A percentile compares a stretch with the other conserved stretches of the same genome.
Conservation (phyloP, 768 basidiomycete genomes). For the Podaxis rugospora region DNA sequence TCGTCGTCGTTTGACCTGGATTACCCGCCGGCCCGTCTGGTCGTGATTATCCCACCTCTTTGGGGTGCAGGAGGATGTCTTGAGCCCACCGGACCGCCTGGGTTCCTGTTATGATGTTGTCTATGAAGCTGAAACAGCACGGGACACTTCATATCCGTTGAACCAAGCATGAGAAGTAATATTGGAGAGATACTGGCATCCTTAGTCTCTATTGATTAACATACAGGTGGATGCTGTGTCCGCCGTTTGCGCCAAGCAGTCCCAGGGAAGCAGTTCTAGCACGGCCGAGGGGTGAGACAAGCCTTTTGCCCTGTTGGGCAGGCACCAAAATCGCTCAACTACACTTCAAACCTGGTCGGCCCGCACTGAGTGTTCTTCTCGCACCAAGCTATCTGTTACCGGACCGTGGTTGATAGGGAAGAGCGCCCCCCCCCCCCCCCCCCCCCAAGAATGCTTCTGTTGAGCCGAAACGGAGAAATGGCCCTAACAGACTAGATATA, state of each 20-base stretch:
- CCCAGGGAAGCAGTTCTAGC: no score
- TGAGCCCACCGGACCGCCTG: neutral
- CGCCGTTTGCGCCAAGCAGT: no score
- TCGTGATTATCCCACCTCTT: neutral
- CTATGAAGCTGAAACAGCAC: no score
- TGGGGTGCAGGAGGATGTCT: neutral
- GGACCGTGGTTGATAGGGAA: constrained; percentile 8
- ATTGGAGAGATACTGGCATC: no score
- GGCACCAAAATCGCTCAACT: neutral
- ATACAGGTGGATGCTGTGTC: no score
- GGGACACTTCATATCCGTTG: no score
- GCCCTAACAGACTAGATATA: neutral
- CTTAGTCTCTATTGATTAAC: no score
- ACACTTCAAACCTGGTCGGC: neutral
- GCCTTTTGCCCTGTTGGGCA: no score
- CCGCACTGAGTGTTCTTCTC: neutral
- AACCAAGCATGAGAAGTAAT: no score
- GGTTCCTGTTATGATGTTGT: neutral
- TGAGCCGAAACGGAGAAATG: constrained; percentile 1
- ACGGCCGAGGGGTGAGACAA: no score
- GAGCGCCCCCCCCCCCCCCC: neutral
- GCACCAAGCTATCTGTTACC: neutral
- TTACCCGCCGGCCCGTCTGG: neutral
- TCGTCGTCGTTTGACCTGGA: neutral
- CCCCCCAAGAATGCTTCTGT: neutral